Conservation (phyloP, 2,329 filamentous ascomycete species). For the Clonostachys sp. region DNA sequence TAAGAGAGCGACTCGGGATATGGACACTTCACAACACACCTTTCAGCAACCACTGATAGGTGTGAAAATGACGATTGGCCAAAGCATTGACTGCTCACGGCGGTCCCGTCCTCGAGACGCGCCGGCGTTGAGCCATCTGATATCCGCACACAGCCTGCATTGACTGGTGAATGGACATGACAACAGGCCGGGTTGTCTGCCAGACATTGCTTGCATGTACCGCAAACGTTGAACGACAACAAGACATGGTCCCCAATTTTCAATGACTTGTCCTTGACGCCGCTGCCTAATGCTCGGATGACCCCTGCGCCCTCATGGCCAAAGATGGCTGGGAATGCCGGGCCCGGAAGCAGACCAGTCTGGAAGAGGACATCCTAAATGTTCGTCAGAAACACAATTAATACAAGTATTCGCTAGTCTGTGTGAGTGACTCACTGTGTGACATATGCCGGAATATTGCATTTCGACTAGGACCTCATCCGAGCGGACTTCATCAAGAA, state of each 20-base stretch:
- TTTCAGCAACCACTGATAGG: conserved; percentile 18
- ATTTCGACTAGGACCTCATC: conserved; percentile 14
- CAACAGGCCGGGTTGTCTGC: conserved; percentile 40
- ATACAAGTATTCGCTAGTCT: not conserved
- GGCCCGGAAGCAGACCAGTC: conserved; percentile 7
- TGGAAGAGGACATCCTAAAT: conserved; percentile 6
- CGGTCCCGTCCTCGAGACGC: conserved; percentile 5
- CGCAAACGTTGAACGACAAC: conserved; percentile 17
- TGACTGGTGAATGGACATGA: conserved; percentile 35
- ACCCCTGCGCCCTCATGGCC: conserved; percentile 17
- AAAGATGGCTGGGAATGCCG: conserved; percentile 17
- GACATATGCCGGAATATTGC: conserved; percentile 20
- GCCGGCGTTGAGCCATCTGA: conserved; percentile 12
- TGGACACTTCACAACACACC: conserved; percentile 17
- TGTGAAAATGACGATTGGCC: conserved; percentile 24
- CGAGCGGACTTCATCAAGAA: conserved; percentile 1
- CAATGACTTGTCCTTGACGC: conserved; percentile 15
- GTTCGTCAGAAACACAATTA: not conserved
- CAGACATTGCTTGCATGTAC: conserved; percentile 38
- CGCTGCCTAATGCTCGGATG: conserved; percentile 16
- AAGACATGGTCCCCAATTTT: conserved; percentile 21
- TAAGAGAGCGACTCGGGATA: conserved; percentile 5
- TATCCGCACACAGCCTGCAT: conserved; percentile 29
- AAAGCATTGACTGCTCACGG: conserved; percentile 20
- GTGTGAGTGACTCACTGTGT: conserved; percentile 9